Evolutionary conservation across 768 basidiomycete genomes (phyloP), one percentile per base, ranked within the genome.

Genomic region (Steccherinum ochraceum): DNA sequence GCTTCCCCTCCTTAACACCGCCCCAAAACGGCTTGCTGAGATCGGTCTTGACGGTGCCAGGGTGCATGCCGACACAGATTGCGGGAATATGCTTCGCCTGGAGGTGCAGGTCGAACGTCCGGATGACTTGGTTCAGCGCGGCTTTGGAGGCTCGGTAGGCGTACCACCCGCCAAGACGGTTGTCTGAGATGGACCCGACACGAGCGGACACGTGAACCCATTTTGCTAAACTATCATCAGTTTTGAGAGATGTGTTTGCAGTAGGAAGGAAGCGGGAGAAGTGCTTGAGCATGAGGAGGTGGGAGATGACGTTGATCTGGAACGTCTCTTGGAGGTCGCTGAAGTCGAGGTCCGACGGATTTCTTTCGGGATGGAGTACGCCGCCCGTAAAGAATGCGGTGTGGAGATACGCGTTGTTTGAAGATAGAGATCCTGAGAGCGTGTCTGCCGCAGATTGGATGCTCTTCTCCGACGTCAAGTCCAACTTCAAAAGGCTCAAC

Each of bases 161-260:
- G 59, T 76, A 82, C 80, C 80, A 82, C 30, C 80, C 81, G 16
- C 80, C 81, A 20, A 69, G 70, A 21, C 63, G 65, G 59, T 83
- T 84, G 58, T 84, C 80, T 18, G 72, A 69, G 49, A 82, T 73
- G 35, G 78, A 80, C 24, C 81, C 80, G 7, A 82, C 75, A 35
- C 79, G 77, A 16, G 80, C 80, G 11, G 78, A 75, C 50, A 82
- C 64, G 61, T 84, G 80, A 20, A 78, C 75, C 80, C 80, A 81
- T 58, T 78, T 80, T 20, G 79, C 63, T 2, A 71, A 73, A 7
- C 44, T 19, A 16, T 35, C 30, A 16, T 7, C 7, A 7, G 16
- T 35, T 1, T 18, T 46, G 13, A 5, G 19, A 27, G 18, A 35
- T 16, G 26, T 26, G 2, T 23, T 24, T 12, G 66, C 48, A 4